Conservation (phyloP, 1,139 yeast species). For the Geotrichum cucujoidarum region DNA sequence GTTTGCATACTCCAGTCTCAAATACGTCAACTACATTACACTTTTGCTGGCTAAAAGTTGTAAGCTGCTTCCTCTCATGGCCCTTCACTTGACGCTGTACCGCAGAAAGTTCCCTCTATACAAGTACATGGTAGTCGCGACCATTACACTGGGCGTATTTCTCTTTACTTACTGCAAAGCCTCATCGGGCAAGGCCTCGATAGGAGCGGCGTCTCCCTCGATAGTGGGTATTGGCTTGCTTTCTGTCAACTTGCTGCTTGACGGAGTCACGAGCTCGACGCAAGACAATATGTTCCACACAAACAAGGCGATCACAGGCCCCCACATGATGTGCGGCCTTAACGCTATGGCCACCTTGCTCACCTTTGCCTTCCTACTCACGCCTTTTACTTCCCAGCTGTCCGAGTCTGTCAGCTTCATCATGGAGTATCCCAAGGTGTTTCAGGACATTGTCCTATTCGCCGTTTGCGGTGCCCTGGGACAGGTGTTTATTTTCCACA, state of each 20-base stretch:
- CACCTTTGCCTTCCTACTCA: conserved; percentile 41
- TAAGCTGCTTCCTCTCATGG: conserved; percentile 86
- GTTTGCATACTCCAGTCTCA: conserved; percentile 65
- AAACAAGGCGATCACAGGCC: conserved; percentile 55
- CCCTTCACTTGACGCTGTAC: conserved; percentile 72
- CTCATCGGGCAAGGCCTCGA: conserved; percentile 23
- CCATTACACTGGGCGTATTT: conserved; percentile 77
- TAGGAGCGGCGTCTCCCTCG: conserved; percentile 23
- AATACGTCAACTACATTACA: conserved; percentile 81
- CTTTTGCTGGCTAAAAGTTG: conserved; percentile 87
- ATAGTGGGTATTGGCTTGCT: conserved; percentile 58
- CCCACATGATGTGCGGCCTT: conserved; percentile 79
- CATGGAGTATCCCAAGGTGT: conserved; percentile 44
- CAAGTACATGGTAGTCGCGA: conserved; percentile 70
- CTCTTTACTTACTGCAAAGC: conserved; percentile 58
- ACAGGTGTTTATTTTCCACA: conserved; percentile 82
- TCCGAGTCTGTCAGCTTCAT: conserved; percentile 48
- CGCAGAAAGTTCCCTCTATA: conserved; percentile 65
- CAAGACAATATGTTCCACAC: conserved; percentile 76
- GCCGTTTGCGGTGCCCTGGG: conserved; percentile 85
- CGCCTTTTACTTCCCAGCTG: conserved; percentile 46
- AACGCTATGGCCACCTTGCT: conserved; percentile 52
- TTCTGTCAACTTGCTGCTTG: conserved; percentile 62
- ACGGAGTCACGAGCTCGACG: conserved; percentile 88
- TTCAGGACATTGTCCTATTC: conserved; percentile 59